A percentile compares a stretch with the other conserved stretches of the same genome.
Conservation (phyloP, 75 land plant species). For the Sequoiadendron giganteum region DNA sequence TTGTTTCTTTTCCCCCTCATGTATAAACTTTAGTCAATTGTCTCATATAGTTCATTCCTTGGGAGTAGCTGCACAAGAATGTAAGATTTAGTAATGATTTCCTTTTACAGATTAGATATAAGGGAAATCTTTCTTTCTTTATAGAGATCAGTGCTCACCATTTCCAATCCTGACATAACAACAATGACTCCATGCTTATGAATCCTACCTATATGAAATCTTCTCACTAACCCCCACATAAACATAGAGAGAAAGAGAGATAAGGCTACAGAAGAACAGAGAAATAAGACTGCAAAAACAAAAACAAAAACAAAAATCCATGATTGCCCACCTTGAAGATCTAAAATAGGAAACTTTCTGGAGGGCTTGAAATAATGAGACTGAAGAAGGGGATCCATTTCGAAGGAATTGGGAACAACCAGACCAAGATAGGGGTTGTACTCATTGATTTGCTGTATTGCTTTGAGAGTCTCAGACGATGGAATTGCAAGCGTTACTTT, state of each 20-base stretch:
- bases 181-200: conserved; percentile 31
- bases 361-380: conserved; percentile 17
- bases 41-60: no score
- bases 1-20: no score
- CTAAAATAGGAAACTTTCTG: conserved; percentile 8
- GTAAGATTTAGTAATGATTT: neutral
- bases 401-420: conserved; percentile 46
- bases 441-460: conserved; percentile 15
- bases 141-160: conserved; percentile 30
- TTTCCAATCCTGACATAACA: conserved; percentile 54
- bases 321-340: neutral
- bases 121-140: neutral
- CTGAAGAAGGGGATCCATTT: conserved; percentile 37
- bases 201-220: conserved; percentile 48
- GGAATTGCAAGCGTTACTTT: neutral
- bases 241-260: neutral
- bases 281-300: neutral
- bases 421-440: conserved; percentile 42
- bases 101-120: neutral
- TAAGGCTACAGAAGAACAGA: neutral
- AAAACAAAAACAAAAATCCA: neutral
- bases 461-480: neutral
- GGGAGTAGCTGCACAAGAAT: conserved; percentile 31
- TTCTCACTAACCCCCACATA: conserved; percentile 28
- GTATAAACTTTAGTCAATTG: no score